A percentile compares a stretch with the other conserved stretches of the same genome.
These are phyloP conservation scores for Cladobotryum mycophilum DNA, from an alignment of 2,329 filamentous ascomycete species.

Conservation along the genomic window DNA sequence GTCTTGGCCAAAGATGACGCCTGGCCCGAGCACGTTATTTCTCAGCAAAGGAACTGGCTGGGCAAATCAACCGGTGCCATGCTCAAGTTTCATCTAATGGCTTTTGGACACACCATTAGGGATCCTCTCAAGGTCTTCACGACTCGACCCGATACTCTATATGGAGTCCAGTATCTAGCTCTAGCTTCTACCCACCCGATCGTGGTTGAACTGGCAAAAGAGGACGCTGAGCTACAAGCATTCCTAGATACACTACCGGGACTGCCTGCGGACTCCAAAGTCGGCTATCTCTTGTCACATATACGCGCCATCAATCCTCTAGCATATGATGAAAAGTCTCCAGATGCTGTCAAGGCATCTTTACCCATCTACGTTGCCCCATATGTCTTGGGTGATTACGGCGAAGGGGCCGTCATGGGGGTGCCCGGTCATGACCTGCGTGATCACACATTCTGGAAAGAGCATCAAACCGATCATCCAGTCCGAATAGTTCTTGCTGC, in stretches of 20 bases:
- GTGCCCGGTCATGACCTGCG: slow-evolving; percentile 78
- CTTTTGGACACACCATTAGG: slow-evolving; percentile 33
- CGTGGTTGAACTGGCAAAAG: slow-evolving; percentile 54
- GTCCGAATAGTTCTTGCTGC: slow-evolving; percentile 58
- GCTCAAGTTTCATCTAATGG: slow-evolving; percentile 61
- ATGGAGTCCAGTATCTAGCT: slow-evolving; percentile 79
- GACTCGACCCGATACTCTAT: slow-evolving; percentile 79
- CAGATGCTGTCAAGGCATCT: slow-evolving; percentile 46
- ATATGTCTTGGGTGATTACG: slow-evolving; percentile 80
- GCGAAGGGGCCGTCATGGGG: slow-evolving; percentile 85
- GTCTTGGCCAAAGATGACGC: slow-evolving; percentile 53
- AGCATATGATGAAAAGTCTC: slow-evolving; percentile 44
- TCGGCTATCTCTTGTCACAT: slow-evolving; percentile 61
- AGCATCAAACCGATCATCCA: slow-evolving; percentile 55
- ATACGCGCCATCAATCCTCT: slow-evolving; percentile 62
- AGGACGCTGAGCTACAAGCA: slow-evolving; percentile 54
- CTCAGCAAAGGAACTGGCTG: slow-evolving; percentile 85
- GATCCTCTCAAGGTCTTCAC: slow-evolving; percentile 68
- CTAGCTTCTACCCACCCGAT: slow-evolving; percentile 68
- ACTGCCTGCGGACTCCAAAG: slow-evolving; percentile 50
- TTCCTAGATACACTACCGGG: slow-evolving; percentile 61
- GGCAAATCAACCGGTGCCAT: slow-evolving; percentile 69
- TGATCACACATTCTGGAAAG: slow-evolving; percentile 74
- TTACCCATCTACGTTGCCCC: slow-evolving; percentile 76
- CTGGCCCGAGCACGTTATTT: slow-evolving; percentile 78